Evolutionary conservation across 495 filamentous ascomycete species (phyloP), one percentile per base, ranked within the genome.

Genomic region (Hypomontagnella submonticulosa): DNA sequence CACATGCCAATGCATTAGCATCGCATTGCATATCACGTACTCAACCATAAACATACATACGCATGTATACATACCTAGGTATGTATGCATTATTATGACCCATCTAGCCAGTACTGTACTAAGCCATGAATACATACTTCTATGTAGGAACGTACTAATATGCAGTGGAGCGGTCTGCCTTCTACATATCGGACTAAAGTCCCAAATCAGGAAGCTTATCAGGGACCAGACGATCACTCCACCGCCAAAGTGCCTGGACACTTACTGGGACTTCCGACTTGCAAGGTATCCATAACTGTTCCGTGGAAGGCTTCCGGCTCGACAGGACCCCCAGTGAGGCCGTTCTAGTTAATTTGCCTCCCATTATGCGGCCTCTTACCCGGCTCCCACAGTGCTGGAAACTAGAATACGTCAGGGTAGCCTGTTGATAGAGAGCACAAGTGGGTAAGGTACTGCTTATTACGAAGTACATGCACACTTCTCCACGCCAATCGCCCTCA

Each of bases 281-380:
- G 32, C 68, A 49, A 63, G 30, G 65, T 69, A 64, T 55, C 65
- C 68, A 71, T 71, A 66, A 36, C 61, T 50, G 61, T 48, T 70
- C 33, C 63, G 65, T 70, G 71, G 64, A 71, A 70, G 67, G 11
- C 57, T 66, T 73, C 71, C 71, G 71, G 71, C 71, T 73, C 71
- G 71, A 63, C 53, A 70, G 56, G 37, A 50, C 40, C 58, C 54
- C 63, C 42, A 32, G 37, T 12, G 23, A 51, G 23, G 23, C 30
- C 55, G 30, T 56, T 50, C 37, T 70, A 69, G 63, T 23, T 65
- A 57, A 66, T 66, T 67, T 67, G 62, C 62, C 63, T 67, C 63
- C 50, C 57, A 66, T 70, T 67, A 70, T 70, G 67, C 67, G 63
- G 59, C 67, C 57, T 59, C 36, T 32, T 44, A 69, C 66, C 65